Evolutionary conservation across 2,329 filamentous ascomycete species (phyloP), one percentile per base, ranked within the genome.

Genomic region (Raffaelea ambrosiae): DNA sequence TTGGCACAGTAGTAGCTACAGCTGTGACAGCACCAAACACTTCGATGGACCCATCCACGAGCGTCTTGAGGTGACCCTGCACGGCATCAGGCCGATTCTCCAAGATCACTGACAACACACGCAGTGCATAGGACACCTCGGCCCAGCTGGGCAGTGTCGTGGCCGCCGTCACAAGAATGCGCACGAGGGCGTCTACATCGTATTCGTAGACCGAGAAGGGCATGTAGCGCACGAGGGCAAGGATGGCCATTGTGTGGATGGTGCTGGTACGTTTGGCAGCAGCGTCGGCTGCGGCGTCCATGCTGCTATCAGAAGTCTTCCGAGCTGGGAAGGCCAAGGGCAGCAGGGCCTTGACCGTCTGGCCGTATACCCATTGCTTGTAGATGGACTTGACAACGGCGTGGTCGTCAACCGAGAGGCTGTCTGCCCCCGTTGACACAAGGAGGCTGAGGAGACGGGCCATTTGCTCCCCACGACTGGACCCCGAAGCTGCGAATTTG

Each of bases 141-240:
- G 63, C 58, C 4, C 66, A 66, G 13, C 62, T 51, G 4, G 65
- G 62, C 9, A 69, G 61, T 18, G 63, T 71, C 47, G 67, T 66
- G 5, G 76, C 61, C 0, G 69, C 66, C 0, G 67, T 67, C 29
- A 81, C 70, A 5, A 72, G 66, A 16, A 79, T 63, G 9, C 72
- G 69, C 3, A 77, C 61, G 5, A 80, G 64, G 29, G 62, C 65
- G 8, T 66, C 47, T 1, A 68, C 61, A 43, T 81, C 76, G 16
- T 71, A 68, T 40, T 76, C 68, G 57, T 77, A 81, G 18, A 77
- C 67, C 2, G 66, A 58, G 46, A 72, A 76, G 18, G 61, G 62
- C 49, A 79, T 67, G 56, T 77, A 68, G 51, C 67, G 70, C 8
- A 77, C 61, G 42, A 76, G 65, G 0, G 71, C 62, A 5, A 81